Conservation (phyloP, 148 eudicot genomes). For the Cornus suecica region DNA sequence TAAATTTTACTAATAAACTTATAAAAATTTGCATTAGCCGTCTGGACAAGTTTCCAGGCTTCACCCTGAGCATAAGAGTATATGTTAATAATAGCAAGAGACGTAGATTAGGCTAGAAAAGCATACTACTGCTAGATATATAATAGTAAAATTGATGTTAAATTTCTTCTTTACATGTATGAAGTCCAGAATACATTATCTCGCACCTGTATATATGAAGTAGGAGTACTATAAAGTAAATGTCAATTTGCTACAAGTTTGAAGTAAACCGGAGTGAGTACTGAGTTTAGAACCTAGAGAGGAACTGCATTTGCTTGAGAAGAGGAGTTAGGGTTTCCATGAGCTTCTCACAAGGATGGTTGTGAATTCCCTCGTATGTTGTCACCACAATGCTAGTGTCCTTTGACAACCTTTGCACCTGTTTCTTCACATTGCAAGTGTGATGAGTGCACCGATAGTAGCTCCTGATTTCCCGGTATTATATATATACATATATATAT, state of each 20-base stretch:
- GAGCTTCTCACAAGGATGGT: slow-evolving; percentile 66
- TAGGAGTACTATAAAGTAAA: too few relatives aligned
- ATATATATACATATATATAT: too few relatives aligned
- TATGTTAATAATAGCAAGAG: too few relatives aligned
- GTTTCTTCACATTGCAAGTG: slow-evolving; percentile 83
- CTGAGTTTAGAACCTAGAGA: slow-evolving; percentile 36
- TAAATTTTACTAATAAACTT: too few relatives aligned
- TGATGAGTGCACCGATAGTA: slow-evolving; percentile 73
- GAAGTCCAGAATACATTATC: too few relatives aligned
- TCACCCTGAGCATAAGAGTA: too few relatives aligned
- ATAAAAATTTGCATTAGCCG: too few relatives aligned
- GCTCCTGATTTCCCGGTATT: slow-evolving; percentile 33
- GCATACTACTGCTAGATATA: too few relatives aligned
- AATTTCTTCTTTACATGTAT: too few relatives aligned
- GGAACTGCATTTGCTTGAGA: slow-evolving; percentile 58
- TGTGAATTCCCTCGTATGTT: slow-evolving; percentile 72
- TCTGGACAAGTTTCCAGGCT: too few relatives aligned
- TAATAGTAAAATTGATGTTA: too few relatives aligned
- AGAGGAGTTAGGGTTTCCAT: slow-evolving; percentile 75
- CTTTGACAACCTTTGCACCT: slow-evolving; percentile 59
- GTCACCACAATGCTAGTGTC: slow-evolving; percentile 59
- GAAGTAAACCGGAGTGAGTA: not conserved
- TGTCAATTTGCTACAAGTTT: not conserved
- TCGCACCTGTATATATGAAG: not conserved
- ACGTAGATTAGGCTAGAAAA: too few relatives aligned